Base-by-base conservation (phyloP, 2,329 filamentous ascomycete genomes). In the Fusarium brevicatenulatum region DNA sequence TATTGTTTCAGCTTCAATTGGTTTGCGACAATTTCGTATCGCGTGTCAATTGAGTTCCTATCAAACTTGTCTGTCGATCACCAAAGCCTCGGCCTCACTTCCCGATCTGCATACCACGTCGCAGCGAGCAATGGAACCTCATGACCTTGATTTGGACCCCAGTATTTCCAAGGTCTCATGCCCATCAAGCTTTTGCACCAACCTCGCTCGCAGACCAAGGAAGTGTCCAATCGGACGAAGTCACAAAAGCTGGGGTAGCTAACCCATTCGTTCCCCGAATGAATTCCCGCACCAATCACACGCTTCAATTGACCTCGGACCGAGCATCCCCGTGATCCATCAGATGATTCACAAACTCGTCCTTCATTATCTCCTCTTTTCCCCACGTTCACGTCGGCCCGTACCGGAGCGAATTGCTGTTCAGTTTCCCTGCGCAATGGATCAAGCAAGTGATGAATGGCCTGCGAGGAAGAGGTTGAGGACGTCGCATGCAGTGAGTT, bases 401-500 rank as follows among this genome's bases (percentile, higher is more conserved):
- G 81, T 70, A 63, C 77, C 78, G 78, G 80, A 75, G 71, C 78
- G 78, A 78, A 42, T 54, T 49, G 50, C 47, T 64, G 30, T 63
- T 52, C 44, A n/a, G 13, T 60, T 66, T 66, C 55, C 66, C 69
- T 70, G 52, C 36, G 55, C 63, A 55, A 70, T 80, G 73, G 78
- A 82, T 46, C 75, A 79, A 57, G 52, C 60, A 59, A 68, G 64
- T 44, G 74, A 73, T 49, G 75, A 77, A 66, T 81, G 83, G 71
- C 79, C 79, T 52, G 58, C 78, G 32, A 81, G 83, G 60, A 85
- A 85, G 74, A 80, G 83, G 46, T 73, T 84, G 61, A 78, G 83
- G 59, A 84, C 83, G 28, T 84, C 82, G 44, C 83, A 85, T 78
- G 83, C 83, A 32, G 83, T 84, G 72, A 77, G 81, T 44, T 28